A percentile compares a stretch with the other conserved stretches of the same genome.
These are phyloP conservation scores for Ceratopteris richardii DNA, from an alignment of 75 land plant species.

Conservation along the genomic window DNA sequence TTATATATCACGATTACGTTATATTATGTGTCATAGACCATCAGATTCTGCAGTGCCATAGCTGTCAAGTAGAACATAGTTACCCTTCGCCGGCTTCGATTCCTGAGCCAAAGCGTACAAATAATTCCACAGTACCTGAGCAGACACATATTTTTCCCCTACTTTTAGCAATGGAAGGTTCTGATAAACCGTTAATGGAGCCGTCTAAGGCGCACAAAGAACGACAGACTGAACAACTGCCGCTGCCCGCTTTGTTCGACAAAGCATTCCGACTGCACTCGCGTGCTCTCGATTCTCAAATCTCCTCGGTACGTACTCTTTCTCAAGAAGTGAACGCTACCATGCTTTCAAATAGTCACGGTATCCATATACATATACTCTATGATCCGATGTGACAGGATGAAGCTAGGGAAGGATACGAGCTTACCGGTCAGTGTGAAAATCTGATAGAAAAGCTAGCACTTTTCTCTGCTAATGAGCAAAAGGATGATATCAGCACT, in stretches of 20 bases:
- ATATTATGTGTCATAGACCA: too few relatives aligned
- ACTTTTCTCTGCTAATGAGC: slow-evolving; percentile 80
- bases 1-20: too few relatives aligned
- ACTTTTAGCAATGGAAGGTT: too few relatives aligned
- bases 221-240: too few relatives aligned
- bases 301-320: background rate
- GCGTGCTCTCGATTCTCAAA: background rate
- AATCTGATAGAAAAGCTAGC: slow-evolving; percentile 70
- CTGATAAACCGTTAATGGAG: too few relatives aligned
- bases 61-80: too few relatives aligned
- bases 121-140: too few relatives aligned
- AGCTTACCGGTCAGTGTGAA: slow-evolving; percentile 40
- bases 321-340: background rate
- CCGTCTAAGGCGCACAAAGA: too few relatives aligned
- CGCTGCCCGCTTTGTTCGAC: background rate
- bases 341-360: background rate
- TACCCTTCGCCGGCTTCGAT: too few relatives aligned
- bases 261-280: background rate
- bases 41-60: too few relatives aligned
- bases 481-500: slow-evolving; percentile 86
- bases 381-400: slow-evolving; percentile 31
- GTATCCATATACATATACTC: background rate
- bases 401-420: slow-evolving; percentile 46
- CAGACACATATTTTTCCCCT: too few relatives aligned
- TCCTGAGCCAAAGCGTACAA: too few relatives aligned